Base-by-base conservation (phyloP, 2,329 filamentous ascomycete genomes). In the Penicillium crustosum region DNA sequence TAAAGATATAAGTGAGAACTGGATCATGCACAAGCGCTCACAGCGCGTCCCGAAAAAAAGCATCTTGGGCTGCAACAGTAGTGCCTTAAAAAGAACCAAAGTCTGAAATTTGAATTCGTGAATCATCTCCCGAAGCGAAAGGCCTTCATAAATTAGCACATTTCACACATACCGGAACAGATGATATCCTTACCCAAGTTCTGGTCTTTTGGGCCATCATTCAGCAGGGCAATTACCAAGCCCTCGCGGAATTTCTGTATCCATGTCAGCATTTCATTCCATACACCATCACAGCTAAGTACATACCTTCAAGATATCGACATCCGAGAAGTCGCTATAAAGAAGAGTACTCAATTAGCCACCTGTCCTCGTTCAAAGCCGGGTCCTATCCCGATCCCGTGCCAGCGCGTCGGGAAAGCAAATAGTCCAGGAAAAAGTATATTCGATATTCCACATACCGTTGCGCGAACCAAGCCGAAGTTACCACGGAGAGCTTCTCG, bases 31-130 rank as follows among this genome's bases (percentile, higher is more conserved):
- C 66, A 99, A 80, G 63, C 90, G 85, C 76, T 99, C 94, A 75
- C 94, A 97, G 67, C 92, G 87, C n/a, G 93, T 92, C 61, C 94
- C 93, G 69, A 97, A 99, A 79, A 99, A 97, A 53, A 99, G 87
- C 89, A 97, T 97, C 93, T 97, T 99, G 53, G 92, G 93, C 74
- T 99, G 93, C 61, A 99, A 81, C 61, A 99, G 79, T 73, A 93
- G 89, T 73, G 91, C 96, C 79, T 99, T 99, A 71, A 99, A 87
- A 55, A 99, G 81, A 49, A 97, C 91, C 60, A 99, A 78, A 0
- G 93, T 96, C 81, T 99, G 93, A 82, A 91, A 91, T 75, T 90
- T 92, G 76, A 96, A 99, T 75, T 96, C 91, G 73, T 93, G 89
- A 55, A 99, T 89, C 72, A 99, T 83, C 77, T 97, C 93, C 56